Conservation (phyloP, 1,139 yeast genomes). For the Lodderomyces theae region DNA sequence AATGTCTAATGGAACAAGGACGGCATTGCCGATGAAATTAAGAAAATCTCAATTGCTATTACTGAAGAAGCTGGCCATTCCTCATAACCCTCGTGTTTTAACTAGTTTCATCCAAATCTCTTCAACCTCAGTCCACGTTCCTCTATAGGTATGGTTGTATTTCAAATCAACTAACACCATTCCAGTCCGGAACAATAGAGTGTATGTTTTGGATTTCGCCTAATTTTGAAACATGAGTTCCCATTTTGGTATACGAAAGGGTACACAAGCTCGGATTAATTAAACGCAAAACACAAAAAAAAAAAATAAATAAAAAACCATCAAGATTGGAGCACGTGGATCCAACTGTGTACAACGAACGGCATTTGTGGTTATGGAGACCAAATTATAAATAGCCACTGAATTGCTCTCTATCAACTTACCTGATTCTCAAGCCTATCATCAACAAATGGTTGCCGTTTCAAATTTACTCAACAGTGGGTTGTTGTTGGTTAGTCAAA, state of each 20-base stretch:
- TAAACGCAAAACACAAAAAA: not conserved
- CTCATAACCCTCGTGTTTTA: no score
- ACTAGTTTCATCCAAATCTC: no score
- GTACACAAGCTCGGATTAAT: not conserved
- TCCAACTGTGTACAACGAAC: no score
- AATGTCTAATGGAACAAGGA: no score
- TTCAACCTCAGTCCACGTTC: not conserved
- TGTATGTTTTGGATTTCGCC: not conserved
- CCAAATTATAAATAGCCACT: not conserved
- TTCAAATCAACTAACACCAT: no score
- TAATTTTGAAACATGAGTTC: not conserved
- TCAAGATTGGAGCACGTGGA: slow-evolving; percentile 1
- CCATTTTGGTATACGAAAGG: not conserved
- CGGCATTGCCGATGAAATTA: no score
- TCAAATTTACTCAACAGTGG: slow-evolving; percentile 32
- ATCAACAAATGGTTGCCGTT: slow-evolving; percentile 28
- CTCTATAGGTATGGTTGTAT: no score
- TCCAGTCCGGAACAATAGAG: not conserved
- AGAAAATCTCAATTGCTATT: no score
- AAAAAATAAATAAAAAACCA: no score
- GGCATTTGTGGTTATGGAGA: no score
- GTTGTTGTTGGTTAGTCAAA: slow-evolving; percentile 28
- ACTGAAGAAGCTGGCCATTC: no score
- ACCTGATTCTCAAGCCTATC: not conserved
- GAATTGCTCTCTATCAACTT: not conserved